Evolutionary conservation across 371 early-diverging fungal species (phyloP), one percentile per base, ranked within the genome.

Genomic region (Cladochytrium tenue): DNA sequence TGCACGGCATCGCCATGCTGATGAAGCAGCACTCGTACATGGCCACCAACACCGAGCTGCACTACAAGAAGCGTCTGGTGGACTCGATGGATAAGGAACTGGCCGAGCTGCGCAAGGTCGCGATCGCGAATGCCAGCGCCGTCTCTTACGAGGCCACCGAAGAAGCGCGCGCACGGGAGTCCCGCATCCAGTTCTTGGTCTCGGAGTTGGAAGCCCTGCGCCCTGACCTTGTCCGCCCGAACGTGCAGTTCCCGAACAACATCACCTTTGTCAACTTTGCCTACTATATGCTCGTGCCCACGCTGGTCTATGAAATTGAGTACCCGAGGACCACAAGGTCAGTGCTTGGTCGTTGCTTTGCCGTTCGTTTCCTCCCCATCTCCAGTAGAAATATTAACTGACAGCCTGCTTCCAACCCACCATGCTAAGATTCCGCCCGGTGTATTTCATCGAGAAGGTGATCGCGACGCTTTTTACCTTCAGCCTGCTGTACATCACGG

Each of bases 1-100:
- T 95, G 61, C 97, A 97, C 74, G 83, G 91, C 1, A 91, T 93
- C 58, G 88, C 93, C 5, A 94, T 95, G 90, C 81, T 95, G 77
- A 93, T 95, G 94, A 97, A 97, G 71, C 88, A 92, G 78, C 94
- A 95, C 70, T 94, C 95, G 15, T 96, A 96, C 68, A 87, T 73
- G 58, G 71, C 75, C 23, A 69, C 64, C 58, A 95, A 94, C 73
- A 88, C 86, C 1, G 89, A 89, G 30, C 76, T 89, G 17, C 84
- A 88, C 1, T 80, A 83, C 58, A 87, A 83, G 69, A 66, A 63
- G 7, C 63, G 75, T 28, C 63, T 76, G 31, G 72, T 83, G n/a
- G 25, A 56, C 7, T 4, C 57, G 28, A 52, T 74, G 23, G 20
- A 66, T 33, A 61, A 4, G 28, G 67, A 43, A 3, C 50, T 69